These are phyloP conservation scores for Acacia confusa DNA, from an alignment of 306 rosid genomes.

Conservation along the genomic window DNA sequence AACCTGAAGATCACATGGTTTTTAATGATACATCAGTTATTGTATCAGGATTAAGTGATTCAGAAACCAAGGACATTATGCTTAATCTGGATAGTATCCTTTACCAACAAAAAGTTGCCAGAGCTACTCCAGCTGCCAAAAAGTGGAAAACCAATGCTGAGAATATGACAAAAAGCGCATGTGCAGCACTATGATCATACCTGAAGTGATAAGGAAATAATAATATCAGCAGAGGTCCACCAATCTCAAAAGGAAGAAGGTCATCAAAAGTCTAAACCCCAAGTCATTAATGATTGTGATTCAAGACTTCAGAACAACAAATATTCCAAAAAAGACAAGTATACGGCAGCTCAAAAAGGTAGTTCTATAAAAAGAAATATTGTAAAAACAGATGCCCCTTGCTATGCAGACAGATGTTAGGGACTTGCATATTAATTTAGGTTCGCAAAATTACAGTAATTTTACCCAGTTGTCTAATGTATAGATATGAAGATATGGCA, in stretches of 20 bases:
- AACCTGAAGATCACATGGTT: conserved; percentile 57
- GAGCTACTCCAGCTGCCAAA: conserved; percentile 67
- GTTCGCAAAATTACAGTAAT: conserved; percentile 18
- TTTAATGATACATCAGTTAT: conserved; percentile 17
- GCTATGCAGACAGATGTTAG: conserved; percentile 26
- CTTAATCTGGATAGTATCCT: conserved; percentile 31
- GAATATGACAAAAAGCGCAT: conserved; percentile 81
- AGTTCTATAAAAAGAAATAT: neutral
- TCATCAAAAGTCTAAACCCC: conserved; percentile 3
- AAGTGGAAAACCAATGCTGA: conserved; percentile 88
- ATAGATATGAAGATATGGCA: conserved; percentile 26
- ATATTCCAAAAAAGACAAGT: conserved; percentile 1
- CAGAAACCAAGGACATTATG: conserved; percentile 4
- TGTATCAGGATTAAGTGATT: conserved; percentile 19
- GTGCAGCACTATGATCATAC: conserved; percentile 89
- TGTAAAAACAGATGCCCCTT: conserved; percentile 6
- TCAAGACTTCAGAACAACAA: conserved; percentile 23
- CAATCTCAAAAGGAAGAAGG: conserved; percentile 17
- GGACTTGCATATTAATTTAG: conserved; percentile 20
- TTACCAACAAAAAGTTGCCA: conserved; percentile 97
- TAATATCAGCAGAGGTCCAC: conserved; percentile 25
- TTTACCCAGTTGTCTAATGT: conserved; percentile 17
- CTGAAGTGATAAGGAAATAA: conserved; percentile 53
- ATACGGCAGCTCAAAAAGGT: neutral
- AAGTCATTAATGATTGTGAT: conserved; percentile 4